Evolutionary conservation across 345 rosid species (phyloP), one percentile per base, ranked within the genome.

Genomic region (Abelmoschus esculentus): DNA sequence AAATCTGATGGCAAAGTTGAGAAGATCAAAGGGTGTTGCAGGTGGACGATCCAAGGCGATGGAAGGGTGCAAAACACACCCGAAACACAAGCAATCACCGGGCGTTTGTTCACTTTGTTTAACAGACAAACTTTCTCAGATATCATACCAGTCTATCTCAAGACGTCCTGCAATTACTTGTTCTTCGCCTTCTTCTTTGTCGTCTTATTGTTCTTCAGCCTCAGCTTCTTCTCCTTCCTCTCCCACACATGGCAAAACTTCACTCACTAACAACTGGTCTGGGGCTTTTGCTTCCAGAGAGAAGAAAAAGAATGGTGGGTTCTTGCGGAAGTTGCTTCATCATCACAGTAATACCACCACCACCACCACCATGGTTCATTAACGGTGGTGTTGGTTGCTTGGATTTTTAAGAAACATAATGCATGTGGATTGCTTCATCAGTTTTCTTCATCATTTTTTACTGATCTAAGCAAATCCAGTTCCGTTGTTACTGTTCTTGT

Each of bases 51-150:
- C 77, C 0, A 77, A 69, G 70, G 65, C 74, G 0, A 76, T 42
- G 2, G 54, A 18, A 26, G 71, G 74, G n/a, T 87, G 87, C 84
- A 75, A 69, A 68, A 82, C 60, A 63, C 92, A 85, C 82, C 89
- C 89, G 0, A 83, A 77, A 66, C 91, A 87, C 79, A 47, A 32
- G 71, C 91, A 87, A 32, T 68, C 89, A 0, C 80, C 87, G 0
- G 91, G 91, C 0, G 89, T 87, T 47, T 85, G 89, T 74, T 83
- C 91, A 0, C 70, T 87, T 62, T 87, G 91, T 72, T 72, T 87
- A 15, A 26, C 31, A 1, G 85, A 83, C 49, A 83, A 79, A 81
- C 87, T 87, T 5, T 80, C 86, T 59, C 81, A 50, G 32, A 47
- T 85, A 36, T 26, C 71, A 4, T 14, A 72, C n/a, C 2, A 66